Evolutionary conservation across 2,329 filamentous ascomycete species (phyloP).

Genomic region (Arthrobotrys musiformis): DNA sequence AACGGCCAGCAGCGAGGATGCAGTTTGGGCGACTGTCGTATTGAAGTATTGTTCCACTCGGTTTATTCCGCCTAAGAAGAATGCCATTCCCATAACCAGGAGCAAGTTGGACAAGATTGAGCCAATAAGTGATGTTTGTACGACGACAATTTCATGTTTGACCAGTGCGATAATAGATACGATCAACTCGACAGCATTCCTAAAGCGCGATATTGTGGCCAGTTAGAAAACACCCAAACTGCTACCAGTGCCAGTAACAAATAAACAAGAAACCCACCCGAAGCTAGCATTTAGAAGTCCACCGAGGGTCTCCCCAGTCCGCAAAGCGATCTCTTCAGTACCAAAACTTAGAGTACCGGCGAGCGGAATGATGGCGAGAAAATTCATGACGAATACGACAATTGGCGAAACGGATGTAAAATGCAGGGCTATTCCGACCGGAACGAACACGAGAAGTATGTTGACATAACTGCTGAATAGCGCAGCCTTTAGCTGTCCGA

Average conservation of each 20-base stretch:
- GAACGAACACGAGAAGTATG: constrained; percentile 79
- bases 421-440: constrained; percentile 80
- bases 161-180: constrained; percentile 83
- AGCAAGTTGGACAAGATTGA: constrained; percentile 92
- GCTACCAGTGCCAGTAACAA: neutral
- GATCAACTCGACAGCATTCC: constrained; percentile 88
- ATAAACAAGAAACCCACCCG: constrained; percentile 68
- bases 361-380: constrained; percentile 89
- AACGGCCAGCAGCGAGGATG: constrained; percentile 80
- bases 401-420: constrained; percentile 68
- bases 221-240: constrained; percentile 52
- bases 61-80: constrained; percentile 57
- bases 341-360: constrained; percentile 87
- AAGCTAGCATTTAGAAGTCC: constrained; percentile 91
- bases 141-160: constrained; percentile 80
- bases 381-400: constrained; percentile 86
- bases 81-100: constrained; percentile 75
- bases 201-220: constrained; percentile 59
- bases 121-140: constrained; percentile 91
- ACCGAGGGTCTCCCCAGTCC: constrained; percentile 84
- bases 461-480: constrained; percentile 89
- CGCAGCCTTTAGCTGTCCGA: constrained; percentile 77
- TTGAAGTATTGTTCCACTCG: constrained; percentile 79
- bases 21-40: constrained; percentile 88
- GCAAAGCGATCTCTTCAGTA: constrained; percentile 87